Evolutionary conservation across 2,329 filamentous ascomycete genomes (phyloP), one percentile per base, ranked within the genome.

Genomic region (Talaromyces funiculosus): DNA sequence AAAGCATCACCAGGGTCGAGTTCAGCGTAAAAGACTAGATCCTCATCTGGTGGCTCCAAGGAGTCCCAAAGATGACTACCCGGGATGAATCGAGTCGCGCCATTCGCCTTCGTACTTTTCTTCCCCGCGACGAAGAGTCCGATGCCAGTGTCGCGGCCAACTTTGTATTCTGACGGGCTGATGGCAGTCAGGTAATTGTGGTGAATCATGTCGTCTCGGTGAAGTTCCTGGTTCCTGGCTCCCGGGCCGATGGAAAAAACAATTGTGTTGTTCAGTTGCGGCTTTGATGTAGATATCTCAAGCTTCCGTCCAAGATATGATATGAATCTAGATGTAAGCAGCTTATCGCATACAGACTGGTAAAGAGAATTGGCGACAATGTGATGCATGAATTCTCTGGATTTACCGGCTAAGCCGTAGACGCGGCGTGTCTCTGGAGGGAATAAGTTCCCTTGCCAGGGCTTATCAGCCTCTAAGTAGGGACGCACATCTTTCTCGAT

Each of bases 1-100:
- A 59, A 59, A 12, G 26, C 56, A 42, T 59, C 56, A 1, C 56
- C 45, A 20, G 56, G 56, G 16, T 51, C 49, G 7, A 59, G 43
- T 26, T 59, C 56, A 1, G 56, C 45, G 20, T 51, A 59, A 2
- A 40, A 31, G 9, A 45, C 42, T n/a, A 51, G 42, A 14, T 59
- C 56, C 20, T 59, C 56, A 16, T 29, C 22, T 14, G 56, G 56
- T 9, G 33, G 20, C 4, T 29, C 22, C 9, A 20, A 22, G 18
- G 40, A 26, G 4, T 29, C 56, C 56, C 56, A 59, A 10, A 59
- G 45, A 22, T 59, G 56, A 8, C 33, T 40, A 40, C 56, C 56
- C 16, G 56, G 56, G 18, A 53, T 59, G 20, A 53, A 59, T 4
- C 56, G 56, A 4, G 56, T 57, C 16, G 55, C 55, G 18, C 37